A percentile compares a stretch with the other conserved stretches of the same genome.
phyloP scores from a whole-genome alignment of 768 basidiomycete species.

The Lactifluus pinguis region DNA sequence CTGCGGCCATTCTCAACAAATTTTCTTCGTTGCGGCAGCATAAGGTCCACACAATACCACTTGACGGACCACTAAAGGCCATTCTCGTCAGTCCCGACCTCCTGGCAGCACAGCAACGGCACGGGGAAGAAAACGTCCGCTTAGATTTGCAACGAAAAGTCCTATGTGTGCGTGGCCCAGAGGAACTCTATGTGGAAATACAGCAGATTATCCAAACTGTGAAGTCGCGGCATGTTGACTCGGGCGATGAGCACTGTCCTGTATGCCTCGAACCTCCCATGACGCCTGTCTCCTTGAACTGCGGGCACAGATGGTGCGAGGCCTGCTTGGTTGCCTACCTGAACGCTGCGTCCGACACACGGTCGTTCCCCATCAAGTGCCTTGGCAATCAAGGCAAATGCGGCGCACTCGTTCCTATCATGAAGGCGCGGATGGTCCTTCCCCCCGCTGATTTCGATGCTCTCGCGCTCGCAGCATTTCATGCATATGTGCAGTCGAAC shows the following conservation, averaged over 20 bases:
- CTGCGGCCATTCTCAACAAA: conserved; percentile 39
- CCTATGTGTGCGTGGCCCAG: conserved; percentile 50
- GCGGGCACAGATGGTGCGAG: conserved; percentile 64
- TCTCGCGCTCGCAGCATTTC: conserved; percentile 49
- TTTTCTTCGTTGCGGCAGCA: conserved; percentile 36
- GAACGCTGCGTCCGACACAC: conserved; percentile 44
- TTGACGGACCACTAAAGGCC: conserved; percentile 39
- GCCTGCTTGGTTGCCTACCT: conserved; percentile 54
- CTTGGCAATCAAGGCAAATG: conserved; percentile 59
- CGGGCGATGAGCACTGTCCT: conserved; percentile 39
- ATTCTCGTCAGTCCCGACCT: conserved; percentile 42
- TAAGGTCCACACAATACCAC: conserved; percentile 35
- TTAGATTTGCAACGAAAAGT: conserved; percentile 36
- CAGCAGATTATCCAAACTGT: conserved; percentile 31
- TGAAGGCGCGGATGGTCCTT: conserved; percentile 42
- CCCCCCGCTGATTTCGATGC: conserved; percentile 43
- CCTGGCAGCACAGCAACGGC: conserved; percentile 33
- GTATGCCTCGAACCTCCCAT: conserved; percentile 57
- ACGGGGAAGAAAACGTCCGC: conserved; percentile 50
- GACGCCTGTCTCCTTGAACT: conserved; percentile 44
- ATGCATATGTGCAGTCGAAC: conserved; percentile 49
- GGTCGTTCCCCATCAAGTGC: conserved; percentile 63
- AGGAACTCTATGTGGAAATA: conserved; percentile 35
- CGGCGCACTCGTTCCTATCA: conserved; percentile 44
- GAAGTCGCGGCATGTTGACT: conserved; percentile 24